Evolutionary conservation across 768 basidiomycete genomes (phyloP).

Genomic region (Kondoa subrosea): DNA sequence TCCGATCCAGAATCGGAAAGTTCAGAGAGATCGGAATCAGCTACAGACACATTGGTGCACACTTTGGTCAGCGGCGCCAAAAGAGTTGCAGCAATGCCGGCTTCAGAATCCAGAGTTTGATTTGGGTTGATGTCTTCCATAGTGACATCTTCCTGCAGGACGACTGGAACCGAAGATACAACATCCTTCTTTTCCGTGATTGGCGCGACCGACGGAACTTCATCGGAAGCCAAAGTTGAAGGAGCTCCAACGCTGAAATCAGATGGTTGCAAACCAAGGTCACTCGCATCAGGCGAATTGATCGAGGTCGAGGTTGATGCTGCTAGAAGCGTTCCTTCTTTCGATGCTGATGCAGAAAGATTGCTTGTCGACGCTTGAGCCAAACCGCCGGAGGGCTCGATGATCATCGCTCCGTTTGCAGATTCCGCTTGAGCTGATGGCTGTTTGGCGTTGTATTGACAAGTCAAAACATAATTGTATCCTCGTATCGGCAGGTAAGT

Average conservation of each 20-base stretch:
- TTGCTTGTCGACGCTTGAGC: not conserved
- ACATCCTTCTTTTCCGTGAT: not conserved
- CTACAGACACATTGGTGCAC: not conserved
- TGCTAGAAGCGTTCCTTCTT: not conserved
- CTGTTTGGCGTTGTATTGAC: constrained; percentile 2
- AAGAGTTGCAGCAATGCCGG: not conserved
- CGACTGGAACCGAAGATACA: too few species aligned
- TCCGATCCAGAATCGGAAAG: not conserved
- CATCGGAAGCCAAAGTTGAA: not conserved
- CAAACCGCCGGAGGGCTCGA: not conserved
- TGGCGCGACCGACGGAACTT: not conserved
- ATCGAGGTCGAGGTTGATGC: not conserved
- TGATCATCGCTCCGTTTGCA: too few species aligned
- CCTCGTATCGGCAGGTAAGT: not conserved
- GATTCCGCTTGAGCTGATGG: too few species aligned
- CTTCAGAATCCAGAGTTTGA: not conserved
- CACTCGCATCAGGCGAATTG: not conserved
- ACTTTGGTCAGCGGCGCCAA: not conserved
- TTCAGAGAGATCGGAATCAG: not conserved
- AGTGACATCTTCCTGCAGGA: too few species aligned
- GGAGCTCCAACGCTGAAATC: not conserved
- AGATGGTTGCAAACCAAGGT: not conserved
- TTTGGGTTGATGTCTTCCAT: not conserved
- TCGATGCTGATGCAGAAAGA: not conserved
- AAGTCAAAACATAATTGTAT: not conserved